Base-by-base conservation (phyloP, 1,284 basidiomycete genomes). In the Irpex lacteus region DNA sequence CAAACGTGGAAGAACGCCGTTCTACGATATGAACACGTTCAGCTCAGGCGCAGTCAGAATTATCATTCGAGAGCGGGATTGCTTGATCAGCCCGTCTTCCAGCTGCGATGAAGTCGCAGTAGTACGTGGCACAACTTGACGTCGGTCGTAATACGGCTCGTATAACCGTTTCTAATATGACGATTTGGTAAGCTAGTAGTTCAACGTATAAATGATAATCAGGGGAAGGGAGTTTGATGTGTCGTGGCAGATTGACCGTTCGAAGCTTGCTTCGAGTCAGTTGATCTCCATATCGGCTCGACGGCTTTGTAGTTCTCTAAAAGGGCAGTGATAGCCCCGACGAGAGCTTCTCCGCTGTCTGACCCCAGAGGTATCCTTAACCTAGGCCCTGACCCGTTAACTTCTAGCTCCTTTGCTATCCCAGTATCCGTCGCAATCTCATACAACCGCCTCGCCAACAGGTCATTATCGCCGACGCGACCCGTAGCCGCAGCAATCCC, bases 221-320 rank as follows among this genome's bases (percentile, higher is more conserved):
- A 34, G 32, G 32, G 32, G 32, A 34, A 34, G 32, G 32, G 32
- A 5, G 32, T 34, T 34, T 34, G 32, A 6, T 34, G 32, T 34
- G 32, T 34, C 32, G 32, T 34, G 32, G 32, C 32, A 34, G 32
- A 34, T 34, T 34, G 18, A 66, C 26, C 63, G 64, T 32, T 71
- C 44, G 44, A 15, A 15, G 26, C 26, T 18, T 18, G 32, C 15
- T 15, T 69, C 60, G 71, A 65, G 54, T 74, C 68, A 4, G 70
- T 74, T 7, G 70, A 72, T 19, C 64, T 67, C 71, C 73, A 74
- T 11, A 72, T 67, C 3, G 65, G 61, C 66, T 73, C 68, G 18
- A 60, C 61, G 2, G 65, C 70, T 9, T 72, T 69, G 6, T 70
- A 66, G 38, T 72, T 72, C 32, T 69, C 69, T 34, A 34, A 34